A percentile compares a stretch with the other conserved stretches of the same genome.
These are phyloP conservation scores for Ceratocystis colombiana DNA, from an alignment of 2,329 filamentous ascomycete genomes.

Conservation along the genomic window DNA sequence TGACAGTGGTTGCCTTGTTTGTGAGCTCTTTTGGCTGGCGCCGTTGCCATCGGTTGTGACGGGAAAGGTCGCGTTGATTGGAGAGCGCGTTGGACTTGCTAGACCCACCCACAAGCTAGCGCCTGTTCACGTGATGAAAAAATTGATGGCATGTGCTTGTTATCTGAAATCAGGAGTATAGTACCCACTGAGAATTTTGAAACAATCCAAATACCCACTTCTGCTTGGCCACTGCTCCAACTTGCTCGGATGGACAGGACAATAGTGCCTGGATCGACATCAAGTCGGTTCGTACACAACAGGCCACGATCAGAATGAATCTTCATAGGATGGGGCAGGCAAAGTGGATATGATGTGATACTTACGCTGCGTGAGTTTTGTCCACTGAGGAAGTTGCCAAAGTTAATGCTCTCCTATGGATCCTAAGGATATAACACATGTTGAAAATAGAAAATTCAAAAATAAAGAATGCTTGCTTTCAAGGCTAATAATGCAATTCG, in stretches of 20 bases:
- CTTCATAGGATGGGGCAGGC: neutral
- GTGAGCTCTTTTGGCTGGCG: neutral
- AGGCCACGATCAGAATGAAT: constrained; percentile 8
- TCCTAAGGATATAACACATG: neutral
- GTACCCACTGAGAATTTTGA: neutral
- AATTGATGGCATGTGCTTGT: neutral
- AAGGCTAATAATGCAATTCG: neutral
- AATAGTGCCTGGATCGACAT: neutral
- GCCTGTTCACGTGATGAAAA: constrained; percentile 9
- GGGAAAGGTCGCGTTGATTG: neutral
- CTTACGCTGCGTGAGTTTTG: neutral
- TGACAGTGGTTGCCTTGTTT: neutral
- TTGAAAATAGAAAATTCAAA: neutral
- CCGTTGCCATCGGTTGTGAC: neutral
- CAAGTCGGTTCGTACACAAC: neutral
- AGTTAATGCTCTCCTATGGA: neutral
- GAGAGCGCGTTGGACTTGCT: neutral
- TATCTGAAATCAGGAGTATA: neutral
- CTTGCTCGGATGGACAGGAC: neutral
- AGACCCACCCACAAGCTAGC: neutral
- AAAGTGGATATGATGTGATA: neutral
- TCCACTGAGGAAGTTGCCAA: neutral
- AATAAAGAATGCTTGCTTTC: neutral
- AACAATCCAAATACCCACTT: neutral
- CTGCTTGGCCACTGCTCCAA: neutral